Percentiles rank a stretch among this genome's conserved stretches.
These are phyloP conservation scores for Neolentinus lepideus DNA, from an alignment of 1,284 basidiomycete species.

Conservation along the genomic window DNA sequence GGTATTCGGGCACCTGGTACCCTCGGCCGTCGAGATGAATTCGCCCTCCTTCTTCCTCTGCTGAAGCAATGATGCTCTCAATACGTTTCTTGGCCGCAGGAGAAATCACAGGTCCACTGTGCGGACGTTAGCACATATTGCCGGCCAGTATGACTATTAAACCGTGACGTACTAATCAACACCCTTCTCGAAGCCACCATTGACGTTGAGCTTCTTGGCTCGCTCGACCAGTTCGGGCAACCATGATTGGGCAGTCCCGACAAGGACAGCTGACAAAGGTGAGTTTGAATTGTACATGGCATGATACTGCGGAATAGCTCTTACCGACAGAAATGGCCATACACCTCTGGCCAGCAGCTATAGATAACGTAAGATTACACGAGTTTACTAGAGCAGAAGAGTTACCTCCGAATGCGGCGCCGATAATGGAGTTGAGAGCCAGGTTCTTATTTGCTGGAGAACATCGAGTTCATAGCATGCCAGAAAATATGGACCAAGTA, in stretches of 20 bases:
- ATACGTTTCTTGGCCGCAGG: conserved; percentile 81
- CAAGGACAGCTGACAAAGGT: conserved; percentile 58
- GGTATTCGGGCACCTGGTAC: conserved; percentile 66
- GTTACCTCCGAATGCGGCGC: conserved; percentile 89
- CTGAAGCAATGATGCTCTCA: conserved; percentile 72
- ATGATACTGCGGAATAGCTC: conserved; percentile 22
- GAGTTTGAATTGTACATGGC: background rate
- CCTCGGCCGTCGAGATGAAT: conserved; percentile 86
- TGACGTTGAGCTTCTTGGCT: conserved; percentile 77
- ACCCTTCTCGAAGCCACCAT: conserved; percentile 84
- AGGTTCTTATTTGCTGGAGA: conserved; percentile 85
- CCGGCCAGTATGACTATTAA: conserved; percentile 3
- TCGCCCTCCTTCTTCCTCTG: conserved; percentile 80
- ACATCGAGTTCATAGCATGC: conserved; percentile 5
- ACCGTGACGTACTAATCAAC: conserved; percentile 69
- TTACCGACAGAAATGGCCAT: conserved; percentile 89
- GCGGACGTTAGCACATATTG: conserved; percentile 8
- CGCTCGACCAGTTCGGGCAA: conserved; percentile 84
- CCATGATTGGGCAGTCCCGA: conserved; percentile 82
- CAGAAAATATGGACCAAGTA: background rate
- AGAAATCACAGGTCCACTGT: conserved; percentile 91
- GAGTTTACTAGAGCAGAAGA: conserved; percentile 11
- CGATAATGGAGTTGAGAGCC: conserved; percentile 88
- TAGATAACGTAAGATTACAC: conserved; percentile 36
- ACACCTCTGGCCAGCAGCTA: conserved; percentile 94